Base-by-base conservation (phyloP, 805 yeast genomes). In the Yarrowia sp. region DNA sequence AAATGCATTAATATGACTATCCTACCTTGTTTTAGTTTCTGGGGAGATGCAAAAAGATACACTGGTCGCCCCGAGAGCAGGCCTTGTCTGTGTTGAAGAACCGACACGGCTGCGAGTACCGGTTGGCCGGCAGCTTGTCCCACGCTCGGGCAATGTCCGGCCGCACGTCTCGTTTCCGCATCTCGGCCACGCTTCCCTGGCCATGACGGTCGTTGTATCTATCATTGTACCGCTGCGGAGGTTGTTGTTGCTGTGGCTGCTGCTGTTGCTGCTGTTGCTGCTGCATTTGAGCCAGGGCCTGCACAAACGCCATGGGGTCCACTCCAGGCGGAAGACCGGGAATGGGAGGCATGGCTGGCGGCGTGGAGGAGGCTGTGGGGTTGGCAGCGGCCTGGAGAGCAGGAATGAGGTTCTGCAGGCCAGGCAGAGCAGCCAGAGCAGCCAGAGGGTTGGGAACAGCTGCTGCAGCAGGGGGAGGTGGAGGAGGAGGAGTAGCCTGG, bases 11-110 rank as follows among this genome's bases (percentile, higher is more conserved):
- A 40, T 43, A 17, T 17, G 24, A 12, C 24, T 43, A 24, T 24
- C 30, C 30, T 24, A 24, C 30, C 6, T 24, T n/a, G n/a, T n/a
- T 5, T 24, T 7, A 43, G 10, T 43, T 43, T 17, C 47, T 36
- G 5, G 64, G 64, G n/a, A 61, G 55, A 61, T 61, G 66, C 55
- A 61, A 47, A 17, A 61, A 61, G 20, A 61, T 61, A 19, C 66
- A 61, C 66, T 61, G 66, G 38, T 61, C 55, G 19, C 66, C 66
- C 14, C 66, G 3, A 8, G 66, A 61, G 17, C 66, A 61, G 8
- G 66, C 44, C 36, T 47, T 61, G 20, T 47, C 46, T 3, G 66
- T 38, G 38, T 61, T 61, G 30, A 46, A 61, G 34, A 61, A 61
- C 24, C 66, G 46, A 13, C 66, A 61, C 3, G 66, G 66, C 43